A percentile compares a stretch with the other conserved stretches of the same genome.
phyloP scores from a whole-genome alignment of 2,329 filamentous ascomycete genomes.

The Venturia nashicola region DNA sequence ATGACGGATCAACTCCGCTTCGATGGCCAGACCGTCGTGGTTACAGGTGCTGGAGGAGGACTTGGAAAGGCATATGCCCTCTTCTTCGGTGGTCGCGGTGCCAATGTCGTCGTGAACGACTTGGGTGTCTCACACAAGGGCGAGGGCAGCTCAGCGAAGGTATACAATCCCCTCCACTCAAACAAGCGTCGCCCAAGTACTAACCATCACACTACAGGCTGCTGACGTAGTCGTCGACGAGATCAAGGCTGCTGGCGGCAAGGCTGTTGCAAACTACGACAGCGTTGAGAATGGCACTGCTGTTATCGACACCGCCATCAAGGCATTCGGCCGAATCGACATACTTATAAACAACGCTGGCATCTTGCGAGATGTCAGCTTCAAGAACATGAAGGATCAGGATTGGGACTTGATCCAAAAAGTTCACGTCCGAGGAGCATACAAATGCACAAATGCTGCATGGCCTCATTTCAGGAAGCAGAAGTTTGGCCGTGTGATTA shows the following conservation, averaged over 20 bases:
- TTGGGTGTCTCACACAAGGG: conserved; percentile 54
- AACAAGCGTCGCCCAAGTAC: not conserved
- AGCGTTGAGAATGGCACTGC: conserved; percentile 83
- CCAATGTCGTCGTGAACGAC: conserved; percentile 94
- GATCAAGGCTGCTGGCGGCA: conserved; percentile 79
- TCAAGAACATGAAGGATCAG: conserved; percentile 96
- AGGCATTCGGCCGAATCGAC: conserved; percentile 76
- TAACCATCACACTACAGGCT: conserved; percentile 39
- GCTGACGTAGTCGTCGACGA: conserved; percentile 74
- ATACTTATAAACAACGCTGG: conserved; percentile 96
- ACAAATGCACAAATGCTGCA: conserved; percentile 88
- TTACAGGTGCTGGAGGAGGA: conserved; percentile 76
- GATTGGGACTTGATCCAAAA: conserved; percentile 95
- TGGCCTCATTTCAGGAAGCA: conserved; percentile 98
- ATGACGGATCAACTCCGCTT: conserved; percentile 47
- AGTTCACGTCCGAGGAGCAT: conserved; percentile 86
- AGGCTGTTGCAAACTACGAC: conserved; percentile 97
- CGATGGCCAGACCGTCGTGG: conserved; percentile 79
- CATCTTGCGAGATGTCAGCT: conserved; percentile 87
- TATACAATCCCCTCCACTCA: conserved; percentile 29
- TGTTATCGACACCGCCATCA: conserved; percentile 83
- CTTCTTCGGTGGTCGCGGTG: conserved; percentile 86
- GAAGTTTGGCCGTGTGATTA: conserved; percentile 94
- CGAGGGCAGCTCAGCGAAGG: conserved; percentile 75
- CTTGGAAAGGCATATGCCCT: conserved; percentile 71